Conservation (phyloP, 371 early-diverging fungal genomes). For the Mucor ambiguus region DNA sequence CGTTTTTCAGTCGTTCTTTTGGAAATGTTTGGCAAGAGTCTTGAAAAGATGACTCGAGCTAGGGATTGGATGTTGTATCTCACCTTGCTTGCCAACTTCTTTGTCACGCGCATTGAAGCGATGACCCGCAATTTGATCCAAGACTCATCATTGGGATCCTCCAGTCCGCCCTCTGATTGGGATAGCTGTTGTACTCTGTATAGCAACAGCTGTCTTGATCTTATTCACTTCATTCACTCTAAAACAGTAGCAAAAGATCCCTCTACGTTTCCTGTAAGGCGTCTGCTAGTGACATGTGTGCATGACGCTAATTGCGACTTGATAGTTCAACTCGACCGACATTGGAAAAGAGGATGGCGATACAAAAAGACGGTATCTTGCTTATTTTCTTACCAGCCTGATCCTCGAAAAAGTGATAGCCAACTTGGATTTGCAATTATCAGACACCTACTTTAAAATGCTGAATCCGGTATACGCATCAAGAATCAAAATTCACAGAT, state of each 20-base stretch:
- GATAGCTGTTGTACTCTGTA: conserved; percentile 6
- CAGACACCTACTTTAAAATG: conserved; percentile 18
- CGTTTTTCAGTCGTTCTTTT: conserved; percentile 4
- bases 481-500: background rate
- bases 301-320: background rate
- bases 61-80: conserved; percentile 30
- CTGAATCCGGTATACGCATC: conserved; percentile 11
- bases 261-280: conserved; percentile 15
- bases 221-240: conserved; percentile 21
- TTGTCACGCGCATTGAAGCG: background rate
- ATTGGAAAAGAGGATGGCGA: conserved; percentile 26
- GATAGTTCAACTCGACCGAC: conserved; percentile 12
- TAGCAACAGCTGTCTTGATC: conserved; percentile 14
- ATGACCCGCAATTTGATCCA: conserved; percentile 9
- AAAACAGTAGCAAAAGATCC: background rate
- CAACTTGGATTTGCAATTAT: conserved; percentile 21
- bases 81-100: conserved; percentile 22
- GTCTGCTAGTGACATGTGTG: background rate
- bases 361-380: conserved; percentile 23
- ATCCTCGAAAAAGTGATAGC: conserved; percentile 20
- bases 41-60: conserved; percentile 17
- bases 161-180: background rate
- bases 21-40: conserved; percentile 19
- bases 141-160: background rate
- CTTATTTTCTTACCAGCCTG: conserved; percentile 9